A percentile compares a stretch with the other conserved stretches of the same genome.
Evolutionary conservation across 1,284 basidiomycete genomes (phyloP).

Genomic region (Fomitopsis palustris): DNA sequence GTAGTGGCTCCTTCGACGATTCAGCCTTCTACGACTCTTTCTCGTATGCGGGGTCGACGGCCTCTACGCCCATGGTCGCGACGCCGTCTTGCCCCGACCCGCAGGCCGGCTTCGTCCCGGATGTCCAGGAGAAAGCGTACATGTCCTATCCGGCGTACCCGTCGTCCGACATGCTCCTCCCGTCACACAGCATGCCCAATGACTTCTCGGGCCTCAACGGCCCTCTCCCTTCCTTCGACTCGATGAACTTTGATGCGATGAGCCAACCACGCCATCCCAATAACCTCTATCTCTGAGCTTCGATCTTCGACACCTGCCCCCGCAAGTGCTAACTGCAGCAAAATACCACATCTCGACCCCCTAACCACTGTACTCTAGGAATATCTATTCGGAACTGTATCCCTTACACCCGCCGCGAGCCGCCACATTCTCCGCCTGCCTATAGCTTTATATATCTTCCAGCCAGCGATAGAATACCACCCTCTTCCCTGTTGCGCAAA

Average conservation of each 20-base stretch:
- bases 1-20: background rate
- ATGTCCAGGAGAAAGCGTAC: background rate
- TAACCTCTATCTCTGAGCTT: background rate
- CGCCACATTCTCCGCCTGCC: background rate
- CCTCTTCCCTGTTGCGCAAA: background rate
- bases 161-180: background rate
- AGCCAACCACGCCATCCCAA: background rate
- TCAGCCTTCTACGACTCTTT: background rate
- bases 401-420: background rate
- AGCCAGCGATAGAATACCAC: background rate
- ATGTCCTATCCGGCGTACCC: background rate
- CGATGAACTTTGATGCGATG: background rate
- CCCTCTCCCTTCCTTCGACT: background rate
- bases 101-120: background rate
- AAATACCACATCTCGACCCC: background rate
- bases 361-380: background rate
- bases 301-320: no score
- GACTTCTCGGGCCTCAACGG: background rate
- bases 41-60: background rate
- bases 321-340: background rate
- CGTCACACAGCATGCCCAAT: background rate
- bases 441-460: slow-evolving; percentile 2
- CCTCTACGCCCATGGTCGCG: background rate
- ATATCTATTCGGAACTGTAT: background rate
- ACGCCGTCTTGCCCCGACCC: background rate